These are phyloP conservation scores for Taphrina deformans DNA, from an alignment of 1,139 yeast species.

Conservation along the genomic window DNA sequence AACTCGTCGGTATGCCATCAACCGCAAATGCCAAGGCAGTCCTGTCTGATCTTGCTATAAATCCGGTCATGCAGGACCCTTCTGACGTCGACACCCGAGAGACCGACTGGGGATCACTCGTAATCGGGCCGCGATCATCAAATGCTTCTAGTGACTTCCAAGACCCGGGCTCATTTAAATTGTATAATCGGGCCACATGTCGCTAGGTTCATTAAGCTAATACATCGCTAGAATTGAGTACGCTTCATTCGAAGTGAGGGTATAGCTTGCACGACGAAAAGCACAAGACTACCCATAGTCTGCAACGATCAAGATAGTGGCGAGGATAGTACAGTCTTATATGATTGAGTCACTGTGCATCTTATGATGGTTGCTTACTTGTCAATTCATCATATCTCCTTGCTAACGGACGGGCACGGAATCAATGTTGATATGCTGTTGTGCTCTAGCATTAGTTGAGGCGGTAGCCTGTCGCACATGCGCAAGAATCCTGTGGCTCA, in stretches of 20 bases:
- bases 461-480: too few species aligned
- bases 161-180: not conserved
- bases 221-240: not conserved
- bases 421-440: too few species aligned
- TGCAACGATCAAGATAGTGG: too few species aligned
- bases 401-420: too few species aligned
- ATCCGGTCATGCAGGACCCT: not conserved
- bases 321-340: too few species aligned
- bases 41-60: not conserved
- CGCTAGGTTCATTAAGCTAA: not conserved
- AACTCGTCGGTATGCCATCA: not conserved
- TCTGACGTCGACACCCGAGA: not conserved
- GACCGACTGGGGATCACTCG: constrained; percentile 2
- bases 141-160: not conserved
- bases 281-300: too few species aligned
- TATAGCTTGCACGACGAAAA: not conserved
- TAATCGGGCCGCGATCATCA: not conserved
- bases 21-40: not conserved
- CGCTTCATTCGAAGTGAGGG: constrained; percentile 7
- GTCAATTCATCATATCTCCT: too few species aligned
- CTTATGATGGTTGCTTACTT: too few species aligned
- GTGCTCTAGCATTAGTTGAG: too few species aligned
- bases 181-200: not conserved
- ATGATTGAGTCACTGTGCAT: too few species aligned
- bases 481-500: too few species aligned